Evolutionary conservation across 2,329 filamentous ascomycete genomes (phyloP).

Genomic region (Claviceps pazoutovae): DNA sequence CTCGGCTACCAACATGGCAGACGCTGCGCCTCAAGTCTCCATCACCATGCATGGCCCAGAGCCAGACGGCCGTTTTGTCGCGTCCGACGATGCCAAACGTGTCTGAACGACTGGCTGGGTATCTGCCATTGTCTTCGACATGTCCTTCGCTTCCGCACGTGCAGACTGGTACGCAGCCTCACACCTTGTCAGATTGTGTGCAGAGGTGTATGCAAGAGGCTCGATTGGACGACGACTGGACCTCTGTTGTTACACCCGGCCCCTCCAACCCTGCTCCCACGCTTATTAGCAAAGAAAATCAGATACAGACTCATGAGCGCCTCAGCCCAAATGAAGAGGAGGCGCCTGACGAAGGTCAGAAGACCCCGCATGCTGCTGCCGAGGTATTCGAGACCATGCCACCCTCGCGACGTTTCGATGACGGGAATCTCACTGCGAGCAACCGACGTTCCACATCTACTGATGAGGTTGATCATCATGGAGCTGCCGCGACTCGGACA

Average conservation of each 20-base stretch:
- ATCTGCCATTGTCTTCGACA: conserved; percentile 4
- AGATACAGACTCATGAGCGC: neutral
- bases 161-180: neutral
- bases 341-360: neutral
- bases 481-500: neutral
- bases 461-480: neutral
- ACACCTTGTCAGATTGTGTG: conserved; percentile 2
- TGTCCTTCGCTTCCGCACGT: conserved; percentile 3
- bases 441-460: neutral
- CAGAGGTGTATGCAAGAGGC: neutral
- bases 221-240: neutral
- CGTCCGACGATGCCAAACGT: conserved; percentile 2
- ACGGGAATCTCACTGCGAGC: neutral
- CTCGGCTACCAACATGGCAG: neutral
- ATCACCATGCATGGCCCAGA: conserved; percentile 3
- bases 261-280: neutral
- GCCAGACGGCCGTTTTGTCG: conserved; percentile 3
- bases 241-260: neutral
- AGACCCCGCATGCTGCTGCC: neutral
- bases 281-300: neutral
- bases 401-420: neutral
- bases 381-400: neutral
- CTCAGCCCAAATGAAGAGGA: neutral
- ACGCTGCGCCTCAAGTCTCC: conserved; percentile 1
- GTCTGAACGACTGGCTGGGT: conserved; percentile 4